Conservation (phyloP, 768 basidiomycete species). For the Auriscalpium orientale region DNA sequence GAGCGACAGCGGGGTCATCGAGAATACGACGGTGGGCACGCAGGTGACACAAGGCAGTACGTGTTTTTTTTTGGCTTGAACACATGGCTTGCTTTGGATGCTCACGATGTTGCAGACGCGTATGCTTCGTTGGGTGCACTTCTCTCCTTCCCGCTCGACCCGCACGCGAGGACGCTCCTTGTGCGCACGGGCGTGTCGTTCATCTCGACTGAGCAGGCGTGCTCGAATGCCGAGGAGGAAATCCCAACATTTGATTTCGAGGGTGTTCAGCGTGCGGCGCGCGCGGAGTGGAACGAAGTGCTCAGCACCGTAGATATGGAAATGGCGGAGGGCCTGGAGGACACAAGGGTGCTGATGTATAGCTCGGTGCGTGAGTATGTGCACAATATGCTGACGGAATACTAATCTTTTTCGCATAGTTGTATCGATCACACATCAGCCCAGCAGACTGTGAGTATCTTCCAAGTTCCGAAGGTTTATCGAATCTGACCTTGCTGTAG, state of each 20-base stretch:
- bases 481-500: constrained; percentile 21
- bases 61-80: neutral
- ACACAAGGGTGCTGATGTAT: constrained; percentile 50
- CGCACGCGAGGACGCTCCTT: constrained; percentile 36
- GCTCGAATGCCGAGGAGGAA: constrained; percentile 51
- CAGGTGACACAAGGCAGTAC: neutral
- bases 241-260: constrained; percentile 54
- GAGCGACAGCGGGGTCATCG: constrained; percentile 40
- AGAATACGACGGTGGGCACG: neutral
- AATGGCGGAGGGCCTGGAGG: constrained; percentile 26
- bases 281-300: constrained; percentile 50
- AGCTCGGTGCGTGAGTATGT: constrained; percentile 35
- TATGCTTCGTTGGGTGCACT: constrained; percentile 36
- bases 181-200: constrained; percentile 61
- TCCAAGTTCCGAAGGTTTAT: neutral
- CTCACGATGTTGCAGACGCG: constrained; percentile 29
- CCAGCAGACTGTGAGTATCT: constrained; percentile 51
- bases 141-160: neutral
- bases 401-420: constrained; percentile 18
- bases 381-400: neutral
- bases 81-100: too few species aligned
- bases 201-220: constrained; percentile 54
- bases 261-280: constrained; percentile 32
- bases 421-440: constrained; percentile 55
- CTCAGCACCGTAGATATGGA: constrained; percentile 49